Evolutionary conservation across 164 flowering plant genomes (phyloP).

Genomic region (Vitis labrusca): DNA sequence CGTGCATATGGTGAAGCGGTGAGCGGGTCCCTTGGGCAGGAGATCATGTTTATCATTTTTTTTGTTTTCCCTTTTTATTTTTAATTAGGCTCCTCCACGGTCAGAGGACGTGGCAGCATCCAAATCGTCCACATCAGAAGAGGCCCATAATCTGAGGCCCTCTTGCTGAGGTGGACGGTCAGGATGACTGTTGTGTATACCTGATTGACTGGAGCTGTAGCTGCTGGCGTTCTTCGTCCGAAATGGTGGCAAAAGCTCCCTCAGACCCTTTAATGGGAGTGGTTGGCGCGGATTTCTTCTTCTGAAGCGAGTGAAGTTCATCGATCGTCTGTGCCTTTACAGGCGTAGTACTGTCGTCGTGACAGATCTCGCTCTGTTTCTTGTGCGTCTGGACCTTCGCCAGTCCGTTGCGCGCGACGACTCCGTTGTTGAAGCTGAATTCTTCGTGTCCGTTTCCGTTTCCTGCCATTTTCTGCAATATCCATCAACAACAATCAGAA

Average conservation of each 20-base stretch:
- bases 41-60: too few species aligned
- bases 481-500: too few species aligned
- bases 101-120: too few species aligned
- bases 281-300: slow-evolving; percentile 75
- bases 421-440: slow-evolving; percentile 25
- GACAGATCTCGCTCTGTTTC: slow-evolving; percentile 51
- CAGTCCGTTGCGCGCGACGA: slow-evolving; percentile 34
- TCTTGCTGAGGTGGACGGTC: neutral
- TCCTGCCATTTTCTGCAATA: slow-evolving; percentile 32
- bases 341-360: slow-evolving; percentile 56
- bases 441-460: slow-evolving; percentile 42
- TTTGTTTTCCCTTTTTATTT: too few species aligned
- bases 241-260: slow-evolving; percentile 32
- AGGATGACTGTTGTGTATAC: slow-evolving; percentile 22
- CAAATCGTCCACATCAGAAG: neutral
- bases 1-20: too few species aligned
- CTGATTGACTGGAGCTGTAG: slow-evolving; percentile 97
- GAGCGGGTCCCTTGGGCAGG: too few species aligned
- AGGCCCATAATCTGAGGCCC: neutral
- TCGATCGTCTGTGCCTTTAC: slow-evolving; percentile 81
- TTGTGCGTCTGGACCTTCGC: slow-evolving; percentile 43
- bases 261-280: slow-evolving; percentile 56
- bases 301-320: slow-evolving; percentile 81
- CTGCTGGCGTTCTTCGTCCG: slow-evolving; percentile 79
- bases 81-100: too few species aligned